Percentiles rank a stretch among this genome's conserved stretches.
These are phyloP conservation scores for Thielaviopsis musarum DNA, from an alignment of 2,329 filamentous ascomycete genomes.

Conservation along the genomic window DNA sequence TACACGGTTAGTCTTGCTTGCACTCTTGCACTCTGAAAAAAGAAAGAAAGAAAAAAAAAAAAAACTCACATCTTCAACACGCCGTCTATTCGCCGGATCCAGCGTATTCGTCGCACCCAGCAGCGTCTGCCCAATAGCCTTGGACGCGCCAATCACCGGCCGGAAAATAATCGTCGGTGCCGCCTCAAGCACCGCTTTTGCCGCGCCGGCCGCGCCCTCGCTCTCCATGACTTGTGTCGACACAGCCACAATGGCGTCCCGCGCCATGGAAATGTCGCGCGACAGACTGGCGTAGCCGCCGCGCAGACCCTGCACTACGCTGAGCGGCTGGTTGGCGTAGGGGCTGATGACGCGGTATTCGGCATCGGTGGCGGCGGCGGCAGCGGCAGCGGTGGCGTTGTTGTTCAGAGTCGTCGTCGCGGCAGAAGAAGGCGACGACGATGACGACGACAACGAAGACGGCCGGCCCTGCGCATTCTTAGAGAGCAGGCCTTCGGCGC, in stretches of 20 bases:
- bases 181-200: constrained; percentile 58
- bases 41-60: neutral
- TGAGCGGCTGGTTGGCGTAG: constrained; percentile 87
- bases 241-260: constrained; percentile 87
- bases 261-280: constrained; percentile 69
- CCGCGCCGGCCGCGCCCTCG: constrained; percentile 62
- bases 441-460: constrained; percentile 20
- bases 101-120: constrained; percentile 85
- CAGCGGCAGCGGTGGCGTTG: neutral
- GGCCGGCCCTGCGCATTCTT: constrained; percentile 21
- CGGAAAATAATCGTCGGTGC: constrained; percentile 88
- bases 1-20: neutral
- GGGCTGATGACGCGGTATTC: constrained; percentile 69
- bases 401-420: neutral
- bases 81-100: constrained; percentile 64
- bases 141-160: constrained; percentile 78
- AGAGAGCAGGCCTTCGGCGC: constrained; percentile 61
- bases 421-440: neutral
- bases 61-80: constrained; percentile 74
- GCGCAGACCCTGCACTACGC: constrained; percentile 69
- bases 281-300: constrained; percentile 71
- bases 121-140: constrained; percentile 74
- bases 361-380: constrained; percentile 41
- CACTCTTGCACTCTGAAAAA: neutral
- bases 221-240: constrained; percentile 84